These are phyloP conservation scores for Pseudophaeomoniella oleicola DNA, from an alignment of 2,329 filamentous ascomycete genomes.

Conservation along the genomic window DNA sequence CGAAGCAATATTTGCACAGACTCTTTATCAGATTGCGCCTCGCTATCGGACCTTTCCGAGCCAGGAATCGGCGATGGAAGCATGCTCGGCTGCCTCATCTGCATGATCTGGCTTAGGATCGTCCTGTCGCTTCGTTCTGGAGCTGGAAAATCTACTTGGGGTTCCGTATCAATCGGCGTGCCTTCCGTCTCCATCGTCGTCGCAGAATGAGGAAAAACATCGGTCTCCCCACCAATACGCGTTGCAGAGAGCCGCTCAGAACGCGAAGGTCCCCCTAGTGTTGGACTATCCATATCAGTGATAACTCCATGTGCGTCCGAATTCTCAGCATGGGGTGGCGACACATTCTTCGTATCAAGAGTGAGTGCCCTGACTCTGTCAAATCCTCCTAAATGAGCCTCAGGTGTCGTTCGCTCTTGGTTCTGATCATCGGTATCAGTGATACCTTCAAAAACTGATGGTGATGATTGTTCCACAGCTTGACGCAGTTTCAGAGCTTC, in stretches of 20 bases:
- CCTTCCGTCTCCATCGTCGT: conserved; percentile 49
- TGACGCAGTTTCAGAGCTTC: background rate
- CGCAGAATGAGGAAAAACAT: conserved; percentile 20
- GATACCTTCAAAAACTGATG: background rate
- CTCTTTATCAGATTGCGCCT: conserved; percentile 30
- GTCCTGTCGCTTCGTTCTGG: conserved; percentile 20
- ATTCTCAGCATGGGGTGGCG: conserved; percentile 4
- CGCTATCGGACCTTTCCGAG: conserved; percentile 23
- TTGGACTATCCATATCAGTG: conserved; percentile 33
- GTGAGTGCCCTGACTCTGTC: conserved; percentile 13
- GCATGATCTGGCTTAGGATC: conserved; percentile 33
- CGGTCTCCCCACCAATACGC: conserved; percentile 1
- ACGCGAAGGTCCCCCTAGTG: conserved; percentile 19
- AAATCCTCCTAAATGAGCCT: conserved; percentile 5
- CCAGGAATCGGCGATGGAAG: conserved; percentile 21
- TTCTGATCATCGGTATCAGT: conserved; percentile 2
- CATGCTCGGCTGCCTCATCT: conserved; percentile 30
- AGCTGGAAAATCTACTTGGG: conserved; percentile 43
- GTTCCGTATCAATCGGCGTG: conserved; percentile 52
- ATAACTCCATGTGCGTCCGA: conserved; percentile 12
- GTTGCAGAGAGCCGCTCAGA: conserved; percentile 3
- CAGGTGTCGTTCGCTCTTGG: conserved; percentile 3
- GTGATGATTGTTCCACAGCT: background rate
- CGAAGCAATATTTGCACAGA: conserved; percentile 42
- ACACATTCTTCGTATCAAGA: conserved; percentile 11